Evolutionary conservation across 2,329 filamentous ascomycete species (phyloP), one percentile per base, ranked within the genome.

Genomic region (Microsporum ferrugineum): DNA sequence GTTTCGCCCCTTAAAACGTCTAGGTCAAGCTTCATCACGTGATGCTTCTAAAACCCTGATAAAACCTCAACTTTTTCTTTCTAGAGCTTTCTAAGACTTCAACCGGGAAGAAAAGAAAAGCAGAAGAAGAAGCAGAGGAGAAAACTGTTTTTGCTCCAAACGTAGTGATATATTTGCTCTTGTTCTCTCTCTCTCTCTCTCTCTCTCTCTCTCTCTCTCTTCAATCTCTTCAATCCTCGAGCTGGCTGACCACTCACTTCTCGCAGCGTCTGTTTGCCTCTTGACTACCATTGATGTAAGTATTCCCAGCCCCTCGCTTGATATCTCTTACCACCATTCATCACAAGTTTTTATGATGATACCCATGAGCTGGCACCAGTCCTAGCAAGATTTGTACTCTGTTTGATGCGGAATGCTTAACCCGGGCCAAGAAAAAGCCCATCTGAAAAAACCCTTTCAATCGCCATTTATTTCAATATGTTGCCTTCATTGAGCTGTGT

Each of bases 341-440:
- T 53, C 12, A 5, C 49, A 53, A 45, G 29, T 57, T 17, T 23
- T 27, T 51, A 78, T 81, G 82, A 85, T 84, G 82, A 84, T 70
- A 81, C 71, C 72, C 71, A 63, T 75, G 75, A 79, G 83, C 83
- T 85, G 83, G 83, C 83, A 85, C 83, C 83, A 84, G 83, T 81
- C 83, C 78, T 75, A 84, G 77, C 81, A 73, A 79, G 80, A 81
- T 76, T 83, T 82, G 79, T 82, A 79, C 79, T 82, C 79, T 82
- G 78, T 80, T 76, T 75, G 41, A 33, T 63, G 62, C 62, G 57
- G 62, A 63, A 33, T 57, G 49, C 29, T 53, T 53, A 53, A 53
- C 49, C 39, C 27, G 49, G 49, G 27, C 29, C 17, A 33, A 14
- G 33, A 53, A 31, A 53, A 53, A n/a, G 49, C 49, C 49, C 49